Base-by-base conservation (phyloP, 1,284 basidiomycete species). In the Melanopsichium pennsylvanicum region DNA sequence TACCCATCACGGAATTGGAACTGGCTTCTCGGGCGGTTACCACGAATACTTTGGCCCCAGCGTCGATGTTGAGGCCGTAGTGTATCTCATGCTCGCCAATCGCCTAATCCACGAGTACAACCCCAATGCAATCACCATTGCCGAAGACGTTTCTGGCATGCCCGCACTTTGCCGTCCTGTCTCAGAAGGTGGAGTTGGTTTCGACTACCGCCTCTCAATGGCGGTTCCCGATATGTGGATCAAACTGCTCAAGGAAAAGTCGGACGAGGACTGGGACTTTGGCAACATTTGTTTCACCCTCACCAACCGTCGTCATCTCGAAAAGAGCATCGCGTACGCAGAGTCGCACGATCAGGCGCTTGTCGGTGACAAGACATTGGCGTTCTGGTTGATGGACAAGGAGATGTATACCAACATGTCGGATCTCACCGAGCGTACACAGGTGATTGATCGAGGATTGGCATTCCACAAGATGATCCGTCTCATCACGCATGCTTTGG, bases 161-260 rank as follows among this genome's bases (percentile, higher is more conserved):
- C 95, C 95, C 1, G 88, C 96, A 2, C 87, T 98, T 18, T 90
- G 95, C 75, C 85, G 88, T 15, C 88, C 93, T 0, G 88, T 90
- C 22, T 76, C 84, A 18, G 86, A 90, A 69, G 95, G 95, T 38
- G 95, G 95, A 21, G 85, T 98, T 43, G 95, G 95, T 1, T 98
- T 98, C 82, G 95, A 98, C 83, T 98, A 97, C 82, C 89, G 95
- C 18, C 84, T 98, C 39, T 92, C 92, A 21, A 98, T 98, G 95
- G 95, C 95, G 9, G 87, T 98, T 43, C 95, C 95, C 2, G 95
- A 98, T 82, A 97, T 97, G 93, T 98, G 93, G 93, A 98, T 98
- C 86, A 97, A 98, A 83, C 85, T 97, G 21, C 86, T 97, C 72
- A 98, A 98, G 82, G 95, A 98, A 83, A 89, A 88, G 80, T 72